Conservation (phyloP, 1,284 basidiomycete genomes). For the Rhodotorula sp. region DNA sequence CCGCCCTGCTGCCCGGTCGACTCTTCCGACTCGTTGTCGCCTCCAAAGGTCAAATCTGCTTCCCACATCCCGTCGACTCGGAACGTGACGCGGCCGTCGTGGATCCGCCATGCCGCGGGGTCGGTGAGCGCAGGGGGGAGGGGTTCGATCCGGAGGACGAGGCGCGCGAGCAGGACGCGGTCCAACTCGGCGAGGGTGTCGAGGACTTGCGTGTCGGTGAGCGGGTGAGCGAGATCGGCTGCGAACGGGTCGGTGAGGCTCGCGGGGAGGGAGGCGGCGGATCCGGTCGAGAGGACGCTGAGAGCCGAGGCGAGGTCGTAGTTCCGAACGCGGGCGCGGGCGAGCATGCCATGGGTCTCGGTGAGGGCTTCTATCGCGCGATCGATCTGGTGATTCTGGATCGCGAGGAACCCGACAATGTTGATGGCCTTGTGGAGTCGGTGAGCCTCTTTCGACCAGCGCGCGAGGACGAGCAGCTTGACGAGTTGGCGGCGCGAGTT, state of each 20-base stretch:
- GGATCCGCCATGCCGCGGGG: constrained; percentile 60
- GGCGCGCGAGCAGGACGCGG: constrained; percentile 69
- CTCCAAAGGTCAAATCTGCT: constrained; percentile 67
- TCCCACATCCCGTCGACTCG: constrained; percentile 71
- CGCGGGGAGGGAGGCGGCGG: constrained; percentile 63
- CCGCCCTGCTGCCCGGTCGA: constrained; percentile 56
- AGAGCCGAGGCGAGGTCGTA: constrained; percentile 86
- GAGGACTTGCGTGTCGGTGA: constrained; percentile 66
- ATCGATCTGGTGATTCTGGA: constrained; percentile 78
- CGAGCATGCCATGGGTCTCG: constrained; percentile 60
- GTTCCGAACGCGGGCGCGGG: constrained; percentile 67
- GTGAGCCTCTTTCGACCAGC: constrained; percentile 77
- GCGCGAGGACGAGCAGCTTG: constrained; percentile 78
- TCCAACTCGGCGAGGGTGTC: constrained; percentile 70
- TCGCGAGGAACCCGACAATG: constrained; percentile 76
- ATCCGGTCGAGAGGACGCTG: constrained; percentile 77
- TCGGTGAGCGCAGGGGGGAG: constrained; percentile 63
- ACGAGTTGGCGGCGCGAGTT: constrained; percentile 84
- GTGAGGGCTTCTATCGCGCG: constrained; percentile 65
- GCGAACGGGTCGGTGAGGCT: constrained; percentile 64
- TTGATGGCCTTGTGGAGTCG: constrained; percentile 84
- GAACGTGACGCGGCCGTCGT: constrained; percentile 75
- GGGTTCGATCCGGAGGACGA: constrained; percentile 51
- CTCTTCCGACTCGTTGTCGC: constrained; percentile 46
- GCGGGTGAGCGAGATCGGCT: constrained; percentile 56